Conservation (phyloP, 768 basidiomycete species). For the Tulasnella calospora region DNA sequence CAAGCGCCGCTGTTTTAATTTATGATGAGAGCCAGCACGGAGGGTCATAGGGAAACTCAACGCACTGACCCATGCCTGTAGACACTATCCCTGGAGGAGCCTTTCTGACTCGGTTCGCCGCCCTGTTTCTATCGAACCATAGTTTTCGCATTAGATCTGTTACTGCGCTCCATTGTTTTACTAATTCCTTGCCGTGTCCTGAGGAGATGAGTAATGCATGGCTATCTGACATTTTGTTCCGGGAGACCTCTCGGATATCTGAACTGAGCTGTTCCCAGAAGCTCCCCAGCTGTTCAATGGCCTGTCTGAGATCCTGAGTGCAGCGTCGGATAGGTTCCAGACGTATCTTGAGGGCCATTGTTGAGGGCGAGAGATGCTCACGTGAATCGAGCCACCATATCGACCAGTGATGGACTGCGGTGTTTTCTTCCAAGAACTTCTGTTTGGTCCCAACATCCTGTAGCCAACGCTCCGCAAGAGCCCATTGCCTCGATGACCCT, state of each 20-base stretch:
- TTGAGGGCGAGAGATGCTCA: background rate
- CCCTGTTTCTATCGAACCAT: background rate
- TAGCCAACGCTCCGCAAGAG: background rate
- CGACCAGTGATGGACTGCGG: background rate
- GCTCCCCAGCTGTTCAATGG: background rate
- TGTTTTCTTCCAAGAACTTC: background rate
- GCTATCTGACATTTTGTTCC: background rate
- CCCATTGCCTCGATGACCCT: slow-evolving; percentile 31
- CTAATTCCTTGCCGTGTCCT: background rate
- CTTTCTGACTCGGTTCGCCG: background rate
- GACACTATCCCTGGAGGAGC: background rate
- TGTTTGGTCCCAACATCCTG: background rate
- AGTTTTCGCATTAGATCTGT: background rate
- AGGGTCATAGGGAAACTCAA: background rate
- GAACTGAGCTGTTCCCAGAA: background rate
- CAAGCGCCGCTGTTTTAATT: background rate
- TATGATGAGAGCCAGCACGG: background rate
- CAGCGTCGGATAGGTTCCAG: background rate
- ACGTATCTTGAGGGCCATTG: background rate
- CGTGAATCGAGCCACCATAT: background rate
- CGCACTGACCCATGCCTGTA: background rate
- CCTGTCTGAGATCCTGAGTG: background rate
- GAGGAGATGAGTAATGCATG: background rate
- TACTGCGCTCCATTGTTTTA: background rate
- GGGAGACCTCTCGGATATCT: background rate